Percentiles rank a stretch among this genome's conserved stretches.
Evolutionary conservation across 305 asterid genomes (phyloP).

Genomic region (Fraxinus platypoda): DNA sequence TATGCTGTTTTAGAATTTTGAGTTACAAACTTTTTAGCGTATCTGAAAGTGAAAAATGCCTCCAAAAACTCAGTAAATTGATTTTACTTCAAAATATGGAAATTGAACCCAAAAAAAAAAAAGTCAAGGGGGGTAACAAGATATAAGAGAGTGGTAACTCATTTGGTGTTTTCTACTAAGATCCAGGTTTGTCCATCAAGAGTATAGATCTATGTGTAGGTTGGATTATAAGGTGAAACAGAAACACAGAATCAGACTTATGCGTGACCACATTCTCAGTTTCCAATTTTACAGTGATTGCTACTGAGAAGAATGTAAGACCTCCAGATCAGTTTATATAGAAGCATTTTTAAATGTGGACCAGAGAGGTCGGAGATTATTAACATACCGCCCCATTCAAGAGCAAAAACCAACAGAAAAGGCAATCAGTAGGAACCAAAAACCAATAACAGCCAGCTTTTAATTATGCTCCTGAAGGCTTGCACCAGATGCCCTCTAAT

Average conservation of each 20-base stretch:
- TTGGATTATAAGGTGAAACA: not conserved
- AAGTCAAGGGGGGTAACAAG: not conserved
- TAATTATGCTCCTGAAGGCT: slow-evolving; percentile 2
- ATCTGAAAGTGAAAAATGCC: not conserved
- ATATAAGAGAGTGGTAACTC: slow-evolving; percentile 2
- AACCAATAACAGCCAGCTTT: not conserved
- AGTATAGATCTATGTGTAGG: slow-evolving; percentile 1
- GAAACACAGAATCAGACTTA: not conserved
- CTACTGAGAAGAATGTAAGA: slow-evolving; percentile 16
- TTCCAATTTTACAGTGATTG: slow-evolving; percentile 7
- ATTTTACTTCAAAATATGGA: not conserved
- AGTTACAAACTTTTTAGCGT: not conserved
- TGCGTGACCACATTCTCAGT: not conserved
- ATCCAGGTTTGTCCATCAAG: not conserved
- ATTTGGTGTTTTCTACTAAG: not conserved
- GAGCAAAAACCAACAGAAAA: not conserved
- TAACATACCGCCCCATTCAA: not conserved
- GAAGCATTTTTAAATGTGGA: not conserved
- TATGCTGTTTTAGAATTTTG: not conserved
- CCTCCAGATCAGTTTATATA: slow-evolving; percentile 3
- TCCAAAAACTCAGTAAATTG: not conserved
- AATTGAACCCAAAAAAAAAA: not conserved
- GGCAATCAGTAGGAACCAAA: not conserved
- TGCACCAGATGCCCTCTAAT: slow-evolving; percentile 12
- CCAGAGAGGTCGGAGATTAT: not conserved